Evolutionary conservation across 2,329 filamentous ascomycete genomes (phyloP), one percentile per base, ranked within the genome.

Genomic region (Aureobasidium namibiae): DNA sequence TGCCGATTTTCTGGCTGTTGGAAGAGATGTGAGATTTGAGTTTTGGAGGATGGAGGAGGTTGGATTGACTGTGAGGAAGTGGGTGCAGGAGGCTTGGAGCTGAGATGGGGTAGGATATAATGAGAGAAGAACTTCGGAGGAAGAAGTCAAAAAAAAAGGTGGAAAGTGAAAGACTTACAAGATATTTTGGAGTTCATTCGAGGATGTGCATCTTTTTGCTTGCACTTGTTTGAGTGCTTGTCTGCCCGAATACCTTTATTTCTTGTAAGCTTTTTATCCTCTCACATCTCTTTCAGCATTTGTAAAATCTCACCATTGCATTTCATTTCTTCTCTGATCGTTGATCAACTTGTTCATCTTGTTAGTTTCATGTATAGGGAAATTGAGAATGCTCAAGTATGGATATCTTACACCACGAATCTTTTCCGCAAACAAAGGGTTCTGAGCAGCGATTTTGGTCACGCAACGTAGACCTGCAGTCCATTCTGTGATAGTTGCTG

Each of bases 271-370:
- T 38, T n/a, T 9, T 10, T 4, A 3, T 33, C 10, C 21, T 21
- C 13, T 24, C n/a, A 36, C 10, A 23, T 2, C 1, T 26, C 6
- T 14, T 29, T 34, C n/a, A 24, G n/a, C 36, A n/a, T n/a, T n/a
- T n/a, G n/a, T n/a, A n/a, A 26, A 38, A 38, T 18, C 64, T 13
- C 62, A 68, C 77, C 85, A 88, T 63, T 82, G 78, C 63, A 77
- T 77, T 64, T 88, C 83, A 65, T 87, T 80, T 41, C 78, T 76
- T 65, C 84, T 79, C 68, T 88, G 85, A 42, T 82, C 78, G 58
- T 77, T 77, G 61, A 88, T 86, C 70, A 88, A 76, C 72, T 84
- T 36, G 10, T 11, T 9, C 1, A 14, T 8, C n/a, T 8, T 10
- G 4, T 46, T 29, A 59, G 50, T 59, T 61, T 56, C 61, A 61